Percentiles rank a stretch among this genome's conserved stretches.
These are phyloP conservation scores for Xylariaceae sp. DNA, from an alignment of 2,329 filamentous ascomycete species.

Conservation along the genomic window DNA sequence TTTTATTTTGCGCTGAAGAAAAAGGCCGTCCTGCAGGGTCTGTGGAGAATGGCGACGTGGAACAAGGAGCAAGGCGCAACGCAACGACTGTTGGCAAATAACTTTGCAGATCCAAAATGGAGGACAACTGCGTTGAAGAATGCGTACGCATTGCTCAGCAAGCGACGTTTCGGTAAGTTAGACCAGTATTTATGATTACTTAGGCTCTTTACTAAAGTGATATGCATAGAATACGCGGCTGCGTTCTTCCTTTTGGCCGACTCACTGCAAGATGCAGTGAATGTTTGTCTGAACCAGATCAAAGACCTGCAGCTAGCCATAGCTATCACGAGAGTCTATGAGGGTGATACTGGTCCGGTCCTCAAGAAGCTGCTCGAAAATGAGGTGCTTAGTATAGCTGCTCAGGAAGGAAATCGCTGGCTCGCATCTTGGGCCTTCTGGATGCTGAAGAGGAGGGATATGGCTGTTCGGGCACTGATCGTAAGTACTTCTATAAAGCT, in stretches of 20 bases:
- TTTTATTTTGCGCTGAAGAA: conserved; percentile 89
- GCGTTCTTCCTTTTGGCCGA: conserved; percentile 93
- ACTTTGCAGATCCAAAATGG: conserved; percentile 85
- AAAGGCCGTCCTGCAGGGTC: conserved; percentile 81
- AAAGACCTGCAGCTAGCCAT: conserved; percentile 88
- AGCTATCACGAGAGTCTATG: conserved; percentile 81
- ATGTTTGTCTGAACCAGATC: conserved; percentile 80
- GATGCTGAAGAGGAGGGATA: conserved; percentile 77
- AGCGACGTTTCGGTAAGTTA: conserved; percentile 73
- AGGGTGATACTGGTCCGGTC: conserved; percentile 75
- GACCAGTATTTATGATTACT: neutral
- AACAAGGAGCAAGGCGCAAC: conserved; percentile 82
- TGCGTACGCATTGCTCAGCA: conserved; percentile 90
- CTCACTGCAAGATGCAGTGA: conserved; percentile 77
- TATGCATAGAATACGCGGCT: conserved; percentile 73
- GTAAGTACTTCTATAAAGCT: too few relatives aligned
- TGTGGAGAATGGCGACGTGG: conserved; percentile 94
- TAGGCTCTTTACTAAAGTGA: conserved; percentile 7
- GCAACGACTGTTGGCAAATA: conserved; percentile 75
- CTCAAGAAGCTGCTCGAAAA: conserved; percentile 72
- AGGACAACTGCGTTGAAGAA: conserved; percentile 89
- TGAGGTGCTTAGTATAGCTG: conserved; percentile 72
- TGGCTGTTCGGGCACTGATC: conserved; percentile 79
- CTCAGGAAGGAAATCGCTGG: conserved; percentile 84
- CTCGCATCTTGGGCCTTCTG: conserved; percentile 94